A percentile compares a stretch with the other conserved stretches of the same genome.
Evolutionary conservation across 495 filamentous ascomycete genomes (phyloP).

Genomic region (Tuber borchii): DNA sequence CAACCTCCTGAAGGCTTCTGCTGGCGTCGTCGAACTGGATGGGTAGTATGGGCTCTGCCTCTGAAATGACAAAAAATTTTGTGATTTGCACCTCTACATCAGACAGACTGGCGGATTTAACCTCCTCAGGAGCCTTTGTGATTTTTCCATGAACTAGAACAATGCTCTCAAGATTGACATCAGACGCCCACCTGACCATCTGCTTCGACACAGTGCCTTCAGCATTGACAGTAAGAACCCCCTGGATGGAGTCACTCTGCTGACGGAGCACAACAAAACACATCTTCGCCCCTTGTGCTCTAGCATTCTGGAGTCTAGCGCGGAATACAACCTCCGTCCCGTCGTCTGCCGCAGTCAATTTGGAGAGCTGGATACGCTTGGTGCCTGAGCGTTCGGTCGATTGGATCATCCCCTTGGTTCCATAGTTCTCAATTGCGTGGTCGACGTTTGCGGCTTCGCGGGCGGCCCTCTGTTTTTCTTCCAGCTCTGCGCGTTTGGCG

Average conservation of each 20-base stretch:
- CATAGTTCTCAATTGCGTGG: constrained; percentile 36
- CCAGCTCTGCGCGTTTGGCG: constrained; percentile 23
- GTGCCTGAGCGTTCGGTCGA: constrained; percentile 36
- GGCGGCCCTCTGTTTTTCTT: constrained; percentile 37
- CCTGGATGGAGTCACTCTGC: constrained; percentile 75
- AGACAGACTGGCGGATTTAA: constrained; percentile 70
- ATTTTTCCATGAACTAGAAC: constrained; percentile 72
- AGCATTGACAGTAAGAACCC: constrained; percentile 53
- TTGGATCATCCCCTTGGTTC: constrained; percentile 35
- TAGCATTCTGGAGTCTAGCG: constrained; percentile 76
- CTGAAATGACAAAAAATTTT: constrained; percentile 62
- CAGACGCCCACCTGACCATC: constrained; percentile 85
- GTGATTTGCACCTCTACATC: constrained; percentile 73
- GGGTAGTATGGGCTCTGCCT: constrained; percentile 47
- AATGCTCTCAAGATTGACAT: constrained; percentile 69
- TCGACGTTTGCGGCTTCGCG: constrained; percentile 41
- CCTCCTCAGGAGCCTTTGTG: constrained; percentile 64
- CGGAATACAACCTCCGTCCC: constrained; percentile 73
- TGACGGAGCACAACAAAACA: constrained; percentile 85
- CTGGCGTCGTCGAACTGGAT: constrained; percentile 44
- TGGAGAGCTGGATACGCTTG: constrained; percentile 26
- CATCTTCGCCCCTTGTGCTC: constrained; percentile 85
- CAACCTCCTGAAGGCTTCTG: constrained; percentile 29
- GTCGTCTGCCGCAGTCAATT: constrained; percentile 26
- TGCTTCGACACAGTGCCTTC: constrained; percentile 56